These are phyloP conservation scores for Capronia coronata DNA, from an alignment of 2,329 filamentous ascomycete genomes.

Conservation along the genomic window DNA sequence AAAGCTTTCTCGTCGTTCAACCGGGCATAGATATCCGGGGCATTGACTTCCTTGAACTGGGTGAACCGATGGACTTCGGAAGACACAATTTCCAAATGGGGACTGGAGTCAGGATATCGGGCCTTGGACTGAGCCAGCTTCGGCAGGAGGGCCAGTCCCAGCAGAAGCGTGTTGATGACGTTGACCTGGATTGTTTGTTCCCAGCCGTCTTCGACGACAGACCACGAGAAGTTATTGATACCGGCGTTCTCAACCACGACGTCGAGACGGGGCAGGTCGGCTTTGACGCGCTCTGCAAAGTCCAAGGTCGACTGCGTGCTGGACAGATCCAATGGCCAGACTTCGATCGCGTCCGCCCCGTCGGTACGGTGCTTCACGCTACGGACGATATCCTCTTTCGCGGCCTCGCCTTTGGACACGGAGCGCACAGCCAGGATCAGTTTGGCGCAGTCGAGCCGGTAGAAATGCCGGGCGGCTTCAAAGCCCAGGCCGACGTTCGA, in stretches of 20 bases:
- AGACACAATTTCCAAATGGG: slow-evolving; percentile 26
- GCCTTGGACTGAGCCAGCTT: slow-evolving; percentile 24
- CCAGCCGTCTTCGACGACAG: slow-evolving; percentile 12
- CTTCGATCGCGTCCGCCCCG: slow-evolving; percentile 33
- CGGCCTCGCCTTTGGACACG: slow-evolving; percentile 40
- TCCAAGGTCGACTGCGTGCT: slow-evolving; percentile 32
- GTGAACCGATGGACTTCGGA: slow-evolving; percentile 27
- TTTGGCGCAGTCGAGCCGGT: slow-evolving; percentile 36
- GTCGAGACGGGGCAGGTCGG: slow-evolving; percentile 33
- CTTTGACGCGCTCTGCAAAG: slow-evolving; percentile 33
- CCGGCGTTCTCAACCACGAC: slow-evolving; percentile 38
- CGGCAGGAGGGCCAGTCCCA: slow-evolving; percentile 27
- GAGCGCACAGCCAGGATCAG: slow-evolving; percentile 44
- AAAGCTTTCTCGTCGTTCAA: slow-evolving; percentile 19
- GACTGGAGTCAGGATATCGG: slow-evolving; percentile 11
- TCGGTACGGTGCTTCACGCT: slow-evolving; percentile 28
- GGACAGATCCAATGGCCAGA: slow-evolving; percentile 43
- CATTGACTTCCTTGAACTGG: slow-evolving; percentile 23
- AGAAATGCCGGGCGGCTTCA: slow-evolving; percentile 42
- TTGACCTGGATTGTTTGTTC: slow-evolving; percentile 31
- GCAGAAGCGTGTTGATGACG: slow-evolving; percentile 29
- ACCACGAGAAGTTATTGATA: slow-evolving; percentile 27
- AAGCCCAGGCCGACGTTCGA: slow-evolving; percentile 44
- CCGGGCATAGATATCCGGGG: slow-evolving; percentile 15
- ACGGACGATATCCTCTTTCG: slow-evolving; percentile 37